Conservation (phyloP, 345 rosid genomes). For the Sonneratia alba region DNA sequence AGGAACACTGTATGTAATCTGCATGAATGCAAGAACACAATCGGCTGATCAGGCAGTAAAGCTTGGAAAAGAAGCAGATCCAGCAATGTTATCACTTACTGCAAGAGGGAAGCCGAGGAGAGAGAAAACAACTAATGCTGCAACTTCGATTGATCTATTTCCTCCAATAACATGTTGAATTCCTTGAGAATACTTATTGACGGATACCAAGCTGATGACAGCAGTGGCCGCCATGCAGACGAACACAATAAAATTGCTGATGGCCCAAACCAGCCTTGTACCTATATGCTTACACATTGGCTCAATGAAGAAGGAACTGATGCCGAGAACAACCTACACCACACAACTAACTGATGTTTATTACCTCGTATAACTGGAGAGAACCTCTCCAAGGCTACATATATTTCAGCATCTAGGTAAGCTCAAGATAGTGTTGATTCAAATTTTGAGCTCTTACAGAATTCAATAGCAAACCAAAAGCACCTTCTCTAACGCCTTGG, state of each 20-base stretch:
- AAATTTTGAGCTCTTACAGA: slow-evolving; percentile 72
- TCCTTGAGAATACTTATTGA: slow-evolving; percentile 40
- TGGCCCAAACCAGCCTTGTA: slow-evolving; percentile 77
- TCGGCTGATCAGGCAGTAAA: background rate
- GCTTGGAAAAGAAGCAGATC: background rate
- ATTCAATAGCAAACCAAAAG: slow-evolving; percentile 98
- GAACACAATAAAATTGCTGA: slow-evolving; percentile 77
- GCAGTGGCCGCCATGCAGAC: slow-evolving; percentile 82
- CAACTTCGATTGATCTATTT: slow-evolving; percentile 46
- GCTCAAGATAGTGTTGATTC: slow-evolving; percentile 16
- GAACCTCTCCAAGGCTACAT: background rate
- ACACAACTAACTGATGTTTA: slow-evolving; percentile 7
- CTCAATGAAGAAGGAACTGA: slow-evolving; percentile 79
- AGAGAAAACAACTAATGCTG: slow-evolving; percentile 67
- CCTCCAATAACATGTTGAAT: slow-evolving; percentile 52
- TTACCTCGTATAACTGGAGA: background rate
- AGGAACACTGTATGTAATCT: slow-evolving; percentile 92
- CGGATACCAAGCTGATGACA: slow-evolving; percentile 64
- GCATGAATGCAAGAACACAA: slow-evolving; percentile 19
- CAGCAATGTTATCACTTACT: slow-evolving; percentile 33
- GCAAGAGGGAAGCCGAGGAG: slow-evolving; percentile 97
- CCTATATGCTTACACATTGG: slow-evolving; percentile 88
- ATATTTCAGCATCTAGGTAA: background rate
- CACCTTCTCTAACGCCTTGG: slow-evolving; percentile 96
- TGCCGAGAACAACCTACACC: slow-evolving; percentile 79